These are phyloP conservation scores for Gaeumannomyces tritici DNA, from an alignment of 2,329 filamentous ascomycete genomes.

Conservation along the genomic window DNA sequence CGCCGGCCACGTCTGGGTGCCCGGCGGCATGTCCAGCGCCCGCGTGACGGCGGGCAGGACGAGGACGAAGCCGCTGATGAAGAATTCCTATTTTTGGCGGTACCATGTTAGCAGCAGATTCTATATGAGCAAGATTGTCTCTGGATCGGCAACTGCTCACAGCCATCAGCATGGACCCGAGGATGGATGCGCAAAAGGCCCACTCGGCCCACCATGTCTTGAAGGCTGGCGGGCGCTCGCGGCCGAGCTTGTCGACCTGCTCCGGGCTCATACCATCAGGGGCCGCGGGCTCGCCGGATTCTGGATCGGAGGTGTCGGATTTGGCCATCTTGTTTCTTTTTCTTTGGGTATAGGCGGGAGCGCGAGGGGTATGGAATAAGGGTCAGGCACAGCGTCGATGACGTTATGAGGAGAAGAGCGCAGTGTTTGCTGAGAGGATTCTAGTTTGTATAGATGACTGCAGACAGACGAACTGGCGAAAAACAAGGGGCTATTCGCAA, in stretches of 20 bases:
- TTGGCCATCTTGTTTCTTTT: background rate
- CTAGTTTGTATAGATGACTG: no score
- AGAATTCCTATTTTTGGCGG: conserved; percentile 49
- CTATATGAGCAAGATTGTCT: no score
- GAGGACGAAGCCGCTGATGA: conserved; percentile 67
- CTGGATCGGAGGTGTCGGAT: background rate
- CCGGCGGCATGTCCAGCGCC: background rate
- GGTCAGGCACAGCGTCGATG: no score
- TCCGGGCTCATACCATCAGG: conserved; percentile 1
- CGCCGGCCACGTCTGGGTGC: conserved; percentile 26
- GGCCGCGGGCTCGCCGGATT: background rate
- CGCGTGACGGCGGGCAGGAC: conserved; percentile 53
- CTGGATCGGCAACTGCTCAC: conserved; percentile 21
- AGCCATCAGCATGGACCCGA: conserved; percentile 53
- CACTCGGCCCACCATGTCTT: conserved; percentile 42
- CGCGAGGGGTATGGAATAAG: no score
- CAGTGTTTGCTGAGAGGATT: no score
- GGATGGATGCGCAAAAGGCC: conserved; percentile 51
- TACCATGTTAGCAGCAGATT: background rate
- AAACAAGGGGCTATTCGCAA: no score
- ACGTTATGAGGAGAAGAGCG: no score
- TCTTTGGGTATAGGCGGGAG: background rate
- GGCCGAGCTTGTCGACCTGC: conserved; percentile 50
- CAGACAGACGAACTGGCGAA: no score
- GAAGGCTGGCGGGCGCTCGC: conserved; percentile 50